Percentiles rank a stretch among this genome's conserved stretches.
phyloP scores from a whole-genome alignment of 2,329 filamentous ascomycete genomes.

The Lasiodiplodia sp. region DNA sequence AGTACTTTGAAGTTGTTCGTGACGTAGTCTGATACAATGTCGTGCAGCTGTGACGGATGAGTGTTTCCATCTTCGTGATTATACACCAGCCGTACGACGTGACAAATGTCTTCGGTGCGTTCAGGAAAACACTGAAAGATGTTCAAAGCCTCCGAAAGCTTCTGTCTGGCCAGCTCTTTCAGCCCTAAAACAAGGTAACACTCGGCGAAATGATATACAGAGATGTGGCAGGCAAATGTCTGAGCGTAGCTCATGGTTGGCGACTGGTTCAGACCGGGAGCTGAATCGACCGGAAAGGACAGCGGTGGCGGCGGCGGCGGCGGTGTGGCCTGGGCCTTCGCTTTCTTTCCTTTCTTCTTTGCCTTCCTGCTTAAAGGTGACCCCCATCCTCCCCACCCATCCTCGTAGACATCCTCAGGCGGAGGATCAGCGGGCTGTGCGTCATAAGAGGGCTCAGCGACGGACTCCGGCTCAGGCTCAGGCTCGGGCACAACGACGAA shows the following conservation, averaged over 20 bases:
- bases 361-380: background rate
- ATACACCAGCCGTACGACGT: background rate
- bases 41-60: background rate
- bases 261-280: background rate
- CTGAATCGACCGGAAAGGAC: background rate
- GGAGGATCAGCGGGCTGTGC: background rate
- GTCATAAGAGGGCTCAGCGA: background rate
- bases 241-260: background rate
- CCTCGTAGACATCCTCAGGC: background rate
- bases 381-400: background rate
- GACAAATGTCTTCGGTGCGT: background rate
- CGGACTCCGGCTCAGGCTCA: too few relatives aligned
- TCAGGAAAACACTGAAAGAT: background rate
- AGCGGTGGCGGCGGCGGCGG: background rate
- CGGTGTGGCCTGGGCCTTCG: background rate
- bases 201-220: background rate
- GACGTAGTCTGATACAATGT: background rate
- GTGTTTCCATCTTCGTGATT: background rate
- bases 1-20: background rate
- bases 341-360: background rate
- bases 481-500: background rate
- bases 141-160: background rate
- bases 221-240: background rate
- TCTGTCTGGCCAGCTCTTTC: background rate
- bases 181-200: background rate